Conservation (phyloP, 768 basidiomycete genomes). For the Pluteus cervinus region DNA sequence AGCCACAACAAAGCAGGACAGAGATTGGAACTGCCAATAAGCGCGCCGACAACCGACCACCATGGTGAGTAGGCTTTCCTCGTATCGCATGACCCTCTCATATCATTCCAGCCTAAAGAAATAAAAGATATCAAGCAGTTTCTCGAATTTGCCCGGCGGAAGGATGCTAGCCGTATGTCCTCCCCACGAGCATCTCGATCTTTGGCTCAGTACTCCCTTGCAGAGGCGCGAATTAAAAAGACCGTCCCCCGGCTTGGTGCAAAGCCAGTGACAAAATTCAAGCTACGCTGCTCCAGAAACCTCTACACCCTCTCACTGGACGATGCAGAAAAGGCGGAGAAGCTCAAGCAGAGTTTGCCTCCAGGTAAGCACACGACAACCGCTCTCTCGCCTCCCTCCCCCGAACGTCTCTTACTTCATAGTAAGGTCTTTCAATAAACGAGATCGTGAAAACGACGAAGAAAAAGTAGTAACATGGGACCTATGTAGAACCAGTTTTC, state of each 20-base stretch:
- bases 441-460: conserved; percentile 58
- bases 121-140: conserved; percentile 98
- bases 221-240: conserved; percentile 99
- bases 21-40: too few species aligned
- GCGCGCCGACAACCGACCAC: too few species aligned
- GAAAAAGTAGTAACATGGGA: conserved; percentile 66
- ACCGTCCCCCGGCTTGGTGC: conserved; percentile 62
- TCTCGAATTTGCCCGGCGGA: conserved; percentile 94
- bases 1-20: too few species aligned
- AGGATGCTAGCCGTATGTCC: conserved; percentile 90
- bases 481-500: conserved; percentile 10
- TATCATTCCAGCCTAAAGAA: conserved; percentile 79
- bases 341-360: conserved; percentile 90
- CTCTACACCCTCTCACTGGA: conserved; percentile 96
- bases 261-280: conserved; percentile 93
- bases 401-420: conserved; percentile 3
- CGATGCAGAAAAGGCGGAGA: conserved; percentile 98
- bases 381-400: neutral
- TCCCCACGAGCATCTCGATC: neutral
- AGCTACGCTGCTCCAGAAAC: conserved; percentile 94
- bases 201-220: conserved; percentile 1
- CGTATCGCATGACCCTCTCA: too few species aligned
- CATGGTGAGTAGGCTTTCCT: too few species aligned
- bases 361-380: conserved; percentile 76
- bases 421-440: conserved; percentile 59